These are phyloP conservation scores for Euphorbia peplus DNA, from an alignment of 345 rosid genomes.

Conservation along the genomic window DNA sequence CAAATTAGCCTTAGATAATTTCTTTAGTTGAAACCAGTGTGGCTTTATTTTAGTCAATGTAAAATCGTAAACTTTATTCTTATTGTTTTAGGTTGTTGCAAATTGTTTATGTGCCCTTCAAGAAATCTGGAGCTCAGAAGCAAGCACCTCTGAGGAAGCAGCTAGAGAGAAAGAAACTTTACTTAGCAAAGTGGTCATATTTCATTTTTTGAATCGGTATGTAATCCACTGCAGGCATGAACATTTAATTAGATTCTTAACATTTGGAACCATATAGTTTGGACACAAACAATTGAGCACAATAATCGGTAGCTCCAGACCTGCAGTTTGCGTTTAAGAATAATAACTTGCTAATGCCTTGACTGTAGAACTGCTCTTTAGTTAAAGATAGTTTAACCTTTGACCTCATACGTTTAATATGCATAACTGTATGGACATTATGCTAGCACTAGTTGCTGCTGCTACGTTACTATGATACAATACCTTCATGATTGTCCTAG, in stretches of 20 bases:
- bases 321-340: neutral
- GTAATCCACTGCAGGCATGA: slow-evolving; percentile 13
- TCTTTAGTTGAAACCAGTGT: neutral
- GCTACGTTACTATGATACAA: neutral
- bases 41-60: neutral
- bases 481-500: neutral
- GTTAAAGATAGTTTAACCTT: neutral
- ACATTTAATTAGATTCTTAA: slow-evolving; percentile 5
- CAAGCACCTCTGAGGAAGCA: slow-evolving; percentile 86
- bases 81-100: slow-evolving; percentile 65
- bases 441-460: neutral
- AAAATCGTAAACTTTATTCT: neutral
- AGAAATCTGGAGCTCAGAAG: slow-evolving; percentile 94
- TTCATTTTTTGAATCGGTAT: slow-evolving; percentile 76
- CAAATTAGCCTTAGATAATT: neutral
- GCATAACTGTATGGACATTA: neutral
- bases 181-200: slow-evolving; percentile 73
- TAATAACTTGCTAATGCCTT: neutral
- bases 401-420: neutral
- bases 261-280: neutral
- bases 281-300: neutral
- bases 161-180: slow-evolving; percentile 74
- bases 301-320: neutral
- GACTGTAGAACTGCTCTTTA: neutral
- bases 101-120: slow-evolving; percentile 85